A percentile compares a stretch with the other conserved stretches of the same genome.
Evolutionary conservation across 2,329 filamentous ascomycete genomes (phyloP).

Genomic region (Mycosphaerelloides madeirae): DNA sequence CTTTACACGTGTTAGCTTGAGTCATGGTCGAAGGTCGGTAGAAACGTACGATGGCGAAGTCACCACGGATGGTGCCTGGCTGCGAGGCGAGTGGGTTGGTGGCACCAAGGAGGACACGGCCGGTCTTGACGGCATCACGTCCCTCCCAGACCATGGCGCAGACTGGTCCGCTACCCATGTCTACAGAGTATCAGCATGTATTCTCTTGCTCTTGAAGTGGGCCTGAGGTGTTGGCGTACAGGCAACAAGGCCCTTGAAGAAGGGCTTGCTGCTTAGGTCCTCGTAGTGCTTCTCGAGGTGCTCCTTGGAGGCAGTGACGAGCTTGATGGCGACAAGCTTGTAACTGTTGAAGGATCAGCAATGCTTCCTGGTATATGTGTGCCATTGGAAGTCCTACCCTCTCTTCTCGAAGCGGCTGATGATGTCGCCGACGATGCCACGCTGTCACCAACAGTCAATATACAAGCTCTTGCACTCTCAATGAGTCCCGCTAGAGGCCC

Average conservation of each 20-base stretch:
- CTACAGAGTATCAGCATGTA: conserved; percentile 34
- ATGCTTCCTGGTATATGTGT: conserved; percentile 7
- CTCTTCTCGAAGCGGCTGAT: conserved; percentile 96
- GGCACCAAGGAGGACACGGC: conserved; percentile 92
- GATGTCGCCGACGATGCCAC: conserved; percentile 96
- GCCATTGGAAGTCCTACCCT: conserved; percentile 55
- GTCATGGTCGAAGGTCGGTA: conserved; percentile 4
- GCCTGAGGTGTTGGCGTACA: conserved; percentile 55
- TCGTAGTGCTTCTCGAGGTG: conserved; percentile 98
- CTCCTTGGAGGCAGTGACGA: conserved; percentile 79
- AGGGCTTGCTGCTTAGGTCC: conserved; percentile 88
- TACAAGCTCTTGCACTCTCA: background rate
- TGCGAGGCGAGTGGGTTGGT: conserved; percentile 95
- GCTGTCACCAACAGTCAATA: conserved; percentile 50
- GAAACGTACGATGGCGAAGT: conserved; percentile 65
- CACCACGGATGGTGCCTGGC: conserved; percentile 97
- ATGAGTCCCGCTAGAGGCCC: background rate
- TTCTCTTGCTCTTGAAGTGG: conserved; percentile 4
- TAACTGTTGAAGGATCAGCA: conserved; percentile 54
- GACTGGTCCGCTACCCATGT: conserved; percentile 97
- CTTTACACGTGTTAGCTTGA: conserved; percentile 31
- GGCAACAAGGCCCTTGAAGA: conserved; percentile 90
- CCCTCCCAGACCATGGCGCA: conserved; percentile 99
- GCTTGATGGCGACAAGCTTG: conserved; percentile 98
- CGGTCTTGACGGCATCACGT: conserved; percentile 97